Conservation (phyloP, 495 filamentous ascomycete species). For the Elaphomyces granulatus region DNA sequence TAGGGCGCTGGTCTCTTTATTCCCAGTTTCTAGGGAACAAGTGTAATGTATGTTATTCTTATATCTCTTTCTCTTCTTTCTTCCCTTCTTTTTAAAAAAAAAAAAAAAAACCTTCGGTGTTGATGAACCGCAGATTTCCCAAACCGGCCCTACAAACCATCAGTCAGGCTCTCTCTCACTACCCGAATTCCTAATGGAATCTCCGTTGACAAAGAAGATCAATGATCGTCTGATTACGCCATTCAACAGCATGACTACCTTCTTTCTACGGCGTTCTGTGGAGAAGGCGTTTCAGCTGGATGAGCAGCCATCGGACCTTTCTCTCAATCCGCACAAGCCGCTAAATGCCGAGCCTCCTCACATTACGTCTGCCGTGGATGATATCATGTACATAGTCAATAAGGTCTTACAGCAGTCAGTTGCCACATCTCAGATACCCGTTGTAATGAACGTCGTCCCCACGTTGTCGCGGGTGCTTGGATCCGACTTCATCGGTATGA, state of each 20-base stretch:
- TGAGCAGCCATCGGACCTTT: conserved; percentile 70
- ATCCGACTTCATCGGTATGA: conserved; percentile 90
- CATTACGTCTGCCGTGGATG: conserved; percentile 91
- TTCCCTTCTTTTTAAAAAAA: conserved; percentile 16
- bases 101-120: conserved; percentile 12
- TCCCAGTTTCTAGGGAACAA: conserved; percentile 76
- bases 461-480: conserved; percentile 75
- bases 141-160: conserved; percentile 12
- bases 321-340: conserved; percentile 51
- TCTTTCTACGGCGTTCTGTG: conserved; percentile 90
- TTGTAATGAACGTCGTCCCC: conserved; percentile 64
- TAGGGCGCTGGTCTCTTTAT: conserved; percentile 87
- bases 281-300: conserved; percentile 98
- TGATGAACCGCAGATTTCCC: conserved; percentile 22
- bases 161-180: conserved; percentile 20
- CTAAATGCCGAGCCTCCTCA: conserved; percentile 65
- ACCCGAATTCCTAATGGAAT: conserved; percentile 59
- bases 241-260: conserved; percentile 79
- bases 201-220: conserved; percentile 62
- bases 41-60: conserved; percentile 53
- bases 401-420: conserved; percentile 75
- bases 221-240: conserved; percentile 53
- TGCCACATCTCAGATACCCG: conserved; percentile 62
- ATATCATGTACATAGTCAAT: conserved; percentile 98
- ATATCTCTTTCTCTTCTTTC: conserved; percentile 4